Conservation (phyloP, 495 filamentous ascomycete species). For the Astrothelium subdiscretum region DNA sequence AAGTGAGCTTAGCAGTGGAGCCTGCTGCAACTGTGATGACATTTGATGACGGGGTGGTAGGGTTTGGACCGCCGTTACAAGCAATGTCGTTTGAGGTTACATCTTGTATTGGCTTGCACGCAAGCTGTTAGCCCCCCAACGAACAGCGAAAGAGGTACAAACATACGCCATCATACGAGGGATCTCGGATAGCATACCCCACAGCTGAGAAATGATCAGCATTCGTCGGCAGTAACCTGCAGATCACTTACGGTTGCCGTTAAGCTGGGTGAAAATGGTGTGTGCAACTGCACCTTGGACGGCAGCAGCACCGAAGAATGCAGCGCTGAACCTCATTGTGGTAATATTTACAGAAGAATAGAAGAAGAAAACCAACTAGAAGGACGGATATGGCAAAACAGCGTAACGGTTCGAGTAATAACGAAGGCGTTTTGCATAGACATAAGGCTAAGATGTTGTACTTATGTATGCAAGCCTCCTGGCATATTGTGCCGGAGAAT, state of each 20-base stretch:
- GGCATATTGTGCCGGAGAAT: no score
- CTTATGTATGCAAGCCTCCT: no score
- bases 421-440: no score
- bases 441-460: no score
- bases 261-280: constrained; percentile 46
- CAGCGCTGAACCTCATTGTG: background rate
- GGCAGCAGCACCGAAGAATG: background rate
- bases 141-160: background rate
- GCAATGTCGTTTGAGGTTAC: constrained; percentile 39
- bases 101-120: constrained; percentile 37
- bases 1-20: constrained; percentile 36
- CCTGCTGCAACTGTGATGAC: constrained; percentile 39
- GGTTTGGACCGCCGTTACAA: constrained; percentile 46
- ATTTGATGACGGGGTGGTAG: constrained; percentile 28
- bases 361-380: background rate
- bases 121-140: background rate
- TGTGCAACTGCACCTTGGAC: constrained; percentile 23
- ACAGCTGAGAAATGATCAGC: constrained; percentile 11
- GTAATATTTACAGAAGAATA: background rate
- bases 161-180: constrained; percentile 33
- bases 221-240: background rate
- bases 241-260: constrained; percentile 19
- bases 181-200: constrained; percentile 32
- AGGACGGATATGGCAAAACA: background rate
- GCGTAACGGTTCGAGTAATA: background rate